Percentiles rank a stretch among this genome's conserved stretches.
Conservation (phyloP, 495 filamentous ascomycete species). For the Viridothelium virens region DNA sequence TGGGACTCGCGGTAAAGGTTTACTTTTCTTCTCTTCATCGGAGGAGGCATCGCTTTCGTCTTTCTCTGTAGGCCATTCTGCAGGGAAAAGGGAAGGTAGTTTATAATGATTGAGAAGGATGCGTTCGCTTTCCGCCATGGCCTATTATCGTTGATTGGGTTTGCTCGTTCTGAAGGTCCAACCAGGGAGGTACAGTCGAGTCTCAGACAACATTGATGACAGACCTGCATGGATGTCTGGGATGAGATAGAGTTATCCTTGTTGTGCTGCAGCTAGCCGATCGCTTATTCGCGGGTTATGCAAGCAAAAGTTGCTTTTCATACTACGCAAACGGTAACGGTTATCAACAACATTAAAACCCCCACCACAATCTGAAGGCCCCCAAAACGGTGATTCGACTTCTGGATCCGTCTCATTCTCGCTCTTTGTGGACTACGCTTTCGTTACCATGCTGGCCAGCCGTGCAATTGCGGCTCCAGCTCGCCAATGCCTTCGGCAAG, state of each 20-base stretch:
- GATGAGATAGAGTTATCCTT: background rate
- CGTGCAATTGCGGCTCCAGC: slow-evolving; percentile 49
- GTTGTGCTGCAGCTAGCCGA: slow-evolving; percentile 4
- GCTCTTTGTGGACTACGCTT: background rate
- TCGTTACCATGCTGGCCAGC: slow-evolving; percentile 50
- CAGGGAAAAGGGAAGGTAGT: slow-evolving; percentile 67
- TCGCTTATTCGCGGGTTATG: background rate
- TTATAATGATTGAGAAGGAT: slow-evolving; percentile 85
- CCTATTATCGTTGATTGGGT: background rate
- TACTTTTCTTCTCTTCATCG: slow-evolving; percentile 48
- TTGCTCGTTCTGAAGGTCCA: background rate
- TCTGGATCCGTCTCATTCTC: background rate
- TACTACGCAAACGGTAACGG: background rate
- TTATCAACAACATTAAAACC: background rate
- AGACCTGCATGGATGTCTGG: background rate
- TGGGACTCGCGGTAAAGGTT: background rate
- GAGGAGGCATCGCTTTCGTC: slow-evolving; percentile 53
- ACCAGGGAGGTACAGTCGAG: background rate
- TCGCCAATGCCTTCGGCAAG: slow-evolving; percentile 50
- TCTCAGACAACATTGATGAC: slow-evolving; percentile 3
- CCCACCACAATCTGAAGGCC: background rate
- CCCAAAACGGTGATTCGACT: background rate
- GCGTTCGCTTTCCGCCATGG: slow-evolving; percentile 53
- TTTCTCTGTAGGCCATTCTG: slow-evolving; percentile 79
- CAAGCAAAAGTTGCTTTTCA: slow-evolving; percentile 8